Evolutionary conservation across 805 yeast genomes (phyloP), one percentile per base, ranked within the genome.

Genomic region (Nadsonia fulvescens): DNA sequence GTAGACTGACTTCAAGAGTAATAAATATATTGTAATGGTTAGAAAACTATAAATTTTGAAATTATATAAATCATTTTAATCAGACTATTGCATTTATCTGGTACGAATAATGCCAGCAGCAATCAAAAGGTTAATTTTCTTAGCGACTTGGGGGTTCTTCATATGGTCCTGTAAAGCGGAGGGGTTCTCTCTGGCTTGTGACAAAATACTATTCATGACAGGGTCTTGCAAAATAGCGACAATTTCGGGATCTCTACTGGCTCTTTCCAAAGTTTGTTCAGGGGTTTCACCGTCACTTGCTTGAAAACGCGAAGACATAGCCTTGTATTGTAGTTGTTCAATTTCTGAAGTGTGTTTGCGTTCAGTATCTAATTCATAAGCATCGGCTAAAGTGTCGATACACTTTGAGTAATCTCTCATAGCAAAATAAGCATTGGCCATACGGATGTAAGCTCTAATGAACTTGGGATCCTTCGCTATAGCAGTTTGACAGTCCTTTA

Each of bases 81-180:
- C 17, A 23, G 11, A 11, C 7, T 8, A 8, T 20, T 15, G n/a
- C 5, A n/a, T 28, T 38, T 51, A 73, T 47, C 93, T 72, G 16
- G 93, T 81, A 49, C 93, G 74, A 44, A 89, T 83, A 30, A 89
- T 77, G 51, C 99, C 99, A 11, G 96, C 94, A 30, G 95, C 93
- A 49, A 83, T 74, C 51, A 89, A 65, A 40, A 76, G 63, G 51
- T 76, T 74, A 42, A 89, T 71, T 68, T 89, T 89, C 51, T 71
- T 73, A 46, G 71, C 67, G 26, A 89, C 77, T 34, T 71, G 91
- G 20, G 98, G 96, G 55, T 89, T 89, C 62, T 70, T 77, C 94
- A 89, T 82, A 56, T 89, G 98, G 43, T 86, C 95, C 49, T 78
- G 91, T 41, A 89, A 63, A 29, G 96, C 96, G 23, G 93, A 93